Conservation (phyloP, 2,329 filamentous ascomycete genomes). For the Fusarium udum region DNA sequence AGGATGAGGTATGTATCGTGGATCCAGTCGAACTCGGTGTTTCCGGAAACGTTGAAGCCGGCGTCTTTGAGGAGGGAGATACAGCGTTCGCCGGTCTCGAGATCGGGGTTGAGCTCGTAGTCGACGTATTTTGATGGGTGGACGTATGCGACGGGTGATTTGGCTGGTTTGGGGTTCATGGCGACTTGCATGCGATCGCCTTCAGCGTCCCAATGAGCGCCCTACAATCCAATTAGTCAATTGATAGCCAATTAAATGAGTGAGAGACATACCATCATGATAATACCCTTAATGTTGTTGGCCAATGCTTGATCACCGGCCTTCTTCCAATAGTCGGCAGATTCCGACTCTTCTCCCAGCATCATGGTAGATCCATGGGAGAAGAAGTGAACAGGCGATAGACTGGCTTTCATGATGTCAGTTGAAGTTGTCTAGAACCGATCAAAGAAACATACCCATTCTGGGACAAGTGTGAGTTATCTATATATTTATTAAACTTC, state of each 20-base stretch:
- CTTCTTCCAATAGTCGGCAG: constrained; percentile 38
- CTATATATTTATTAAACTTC: not conserved
- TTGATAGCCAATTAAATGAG: too few relatives aligned
- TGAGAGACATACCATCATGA: constrained; percentile 38
- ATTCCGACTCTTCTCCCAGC: constrained; percentile 35
- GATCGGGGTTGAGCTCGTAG: constrained; percentile 70
- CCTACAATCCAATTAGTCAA: not conserved
- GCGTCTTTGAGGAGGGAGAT: constrained; percentile 57
- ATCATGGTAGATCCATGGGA: constrained; percentile 42
- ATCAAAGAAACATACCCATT: not conserved
- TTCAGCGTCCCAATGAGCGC: constrained; percentile 70
- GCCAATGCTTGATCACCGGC: constrained; percentile 35
- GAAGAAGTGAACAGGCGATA: constrained; percentile 38
- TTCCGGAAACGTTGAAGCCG: constrained; percentile 63
- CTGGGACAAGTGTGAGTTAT: not conserved
- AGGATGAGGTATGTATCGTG: constrained; percentile 76
- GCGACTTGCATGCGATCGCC: constrained; percentile 67
- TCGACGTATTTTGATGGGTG: constrained; percentile 70
- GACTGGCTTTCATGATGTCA: constrained; percentile 14
- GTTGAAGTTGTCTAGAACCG: too few relatives aligned
- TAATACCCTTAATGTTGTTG: constrained; percentile 29
- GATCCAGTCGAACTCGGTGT: constrained; percentile 73
- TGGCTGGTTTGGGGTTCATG: constrained; percentile 67
- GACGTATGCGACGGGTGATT: constrained; percentile 73
- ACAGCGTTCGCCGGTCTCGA: constrained; percentile 60